A percentile compares a stretch with the other conserved stretches of the same genome.
phyloP scores from a whole-genome alignment of 179 eudicot genomes.

The Monotropa hypopitys region DNA sequence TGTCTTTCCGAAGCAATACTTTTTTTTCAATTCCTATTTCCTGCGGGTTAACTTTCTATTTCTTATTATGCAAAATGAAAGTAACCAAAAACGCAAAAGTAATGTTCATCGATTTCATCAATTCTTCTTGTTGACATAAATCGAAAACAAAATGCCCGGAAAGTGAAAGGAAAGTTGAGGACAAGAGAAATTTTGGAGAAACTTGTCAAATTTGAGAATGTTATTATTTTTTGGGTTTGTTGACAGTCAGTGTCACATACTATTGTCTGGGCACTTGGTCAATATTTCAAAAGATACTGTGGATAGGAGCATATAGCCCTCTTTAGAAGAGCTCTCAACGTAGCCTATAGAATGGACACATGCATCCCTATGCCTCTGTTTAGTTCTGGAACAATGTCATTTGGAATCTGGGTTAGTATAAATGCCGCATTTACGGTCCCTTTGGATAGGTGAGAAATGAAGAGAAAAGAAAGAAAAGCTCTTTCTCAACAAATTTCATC shows the following conservation, averaged over 20 bases:
- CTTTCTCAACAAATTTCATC: no score
- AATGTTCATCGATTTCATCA: no score
- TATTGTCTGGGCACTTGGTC: background rate
- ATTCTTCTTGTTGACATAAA: background rate
- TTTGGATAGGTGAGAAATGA: no score
- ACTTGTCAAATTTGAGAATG: background rate
- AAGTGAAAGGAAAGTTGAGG: no score
- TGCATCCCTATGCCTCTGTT: background rate
- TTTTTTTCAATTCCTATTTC: no score
- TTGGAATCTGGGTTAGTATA: background rate
- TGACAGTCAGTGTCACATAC: no score
- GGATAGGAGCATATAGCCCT: background rate
- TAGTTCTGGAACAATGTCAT: background rate
- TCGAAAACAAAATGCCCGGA: background rate
- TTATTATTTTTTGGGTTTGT: background rate
- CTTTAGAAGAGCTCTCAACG: background rate
- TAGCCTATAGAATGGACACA: no score
- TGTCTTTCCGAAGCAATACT: background rate
- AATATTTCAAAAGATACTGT: no score
- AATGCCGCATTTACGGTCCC: background rate
- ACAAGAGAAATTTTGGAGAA: background rate
- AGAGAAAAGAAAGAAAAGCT: no score
- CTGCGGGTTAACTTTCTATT: no score
- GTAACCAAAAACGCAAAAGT: background rate
- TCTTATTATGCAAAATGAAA: background rate